Evolutionary conservation across 1,139 yeast genomes (phyloP), one percentile per base, ranked within the genome.

Genomic region (Candida buenavistaensis): DNA sequence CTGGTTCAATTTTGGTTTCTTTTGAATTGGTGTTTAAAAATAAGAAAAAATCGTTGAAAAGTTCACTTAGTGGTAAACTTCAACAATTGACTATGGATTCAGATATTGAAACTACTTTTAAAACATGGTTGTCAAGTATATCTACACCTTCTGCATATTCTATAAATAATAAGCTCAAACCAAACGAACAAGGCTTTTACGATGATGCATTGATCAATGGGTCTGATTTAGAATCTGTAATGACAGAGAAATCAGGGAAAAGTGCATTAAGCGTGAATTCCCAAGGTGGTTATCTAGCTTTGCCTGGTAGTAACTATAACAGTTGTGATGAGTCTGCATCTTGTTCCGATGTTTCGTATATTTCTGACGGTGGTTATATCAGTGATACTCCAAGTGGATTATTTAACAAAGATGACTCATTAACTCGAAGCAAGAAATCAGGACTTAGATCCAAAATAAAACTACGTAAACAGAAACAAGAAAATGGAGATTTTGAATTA

Each of bases 1-100:
- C 82, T 0, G 89, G 89, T 0, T 72, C 80, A 0, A 43, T 82
- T 4, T 60, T 68, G 26, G 47, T 79, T n/a, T 68, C 72, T 19
- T 74, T 81, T 44, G 72, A 73, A 35, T 51, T 80, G 32, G 51
- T 57, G n/a, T 53, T 64, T 6, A 59, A 50, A 33, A 41, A 39
- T 30, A 45, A 43, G 30, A 45, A 42, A 33, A 19, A 12, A 11
- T 14, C 31, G 20, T 11, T 20, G 3, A 35, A 23, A 14, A 16
- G 12, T 3, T 16, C 24, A 13, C 21, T 22, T 11, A 13, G 8
- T 8, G 20, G 13, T 3, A 26, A 24, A 14, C 13, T 32, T 5
- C 13, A 12, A n/a, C 39, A 13, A 24, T 37, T 9, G 35, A 37
- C 11, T 29, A 11, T 20, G 6, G 28, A 23, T 13, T 20, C 48